Conservation (phyloP, 495 filamentous ascomycete genomes). For the Tuber indicum region DNA sequence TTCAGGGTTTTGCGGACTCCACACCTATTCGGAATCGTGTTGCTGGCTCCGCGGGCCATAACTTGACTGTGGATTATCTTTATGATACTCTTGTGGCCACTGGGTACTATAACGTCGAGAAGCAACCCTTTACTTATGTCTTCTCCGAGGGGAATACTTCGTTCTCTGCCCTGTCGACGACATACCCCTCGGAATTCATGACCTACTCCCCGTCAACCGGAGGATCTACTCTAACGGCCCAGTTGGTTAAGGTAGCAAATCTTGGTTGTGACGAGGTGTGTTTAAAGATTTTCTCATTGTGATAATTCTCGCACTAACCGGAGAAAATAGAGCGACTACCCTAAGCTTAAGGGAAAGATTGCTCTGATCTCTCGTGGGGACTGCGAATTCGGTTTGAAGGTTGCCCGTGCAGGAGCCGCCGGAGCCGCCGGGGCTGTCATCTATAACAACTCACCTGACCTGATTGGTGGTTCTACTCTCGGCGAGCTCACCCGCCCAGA, state of each 20-base stretch:
- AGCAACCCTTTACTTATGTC: constrained; percentile 52
- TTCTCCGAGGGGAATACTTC: constrained; percentile 44
- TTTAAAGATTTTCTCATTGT: constrained; percentile 1
- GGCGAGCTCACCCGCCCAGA: constrained; percentile 48
- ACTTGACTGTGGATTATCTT: constrained; percentile 58
- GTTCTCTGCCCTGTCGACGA: constrained; percentile 40
- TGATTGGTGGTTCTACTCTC: constrained; percentile 52
- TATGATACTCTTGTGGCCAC: constrained; percentile 46
- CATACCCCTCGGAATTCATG: constrained; percentile 42
- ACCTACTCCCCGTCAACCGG: constrained; percentile 49
- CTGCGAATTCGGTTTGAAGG: constrained; percentile 58
- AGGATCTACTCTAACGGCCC: constrained; percentile 11
- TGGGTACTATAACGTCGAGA: constrained; percentile 57
- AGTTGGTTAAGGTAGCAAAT: constrained; percentile 8
- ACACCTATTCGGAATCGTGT: constrained; percentile 51
- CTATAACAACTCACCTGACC: constrained; percentile 59
- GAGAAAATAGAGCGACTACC: constrained; percentile 50
- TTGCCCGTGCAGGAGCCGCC: constrained; percentile 53
- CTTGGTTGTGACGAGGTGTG: constrained; percentile 19
- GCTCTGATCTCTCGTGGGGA: constrained; percentile 58
- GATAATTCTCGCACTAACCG: neutral
- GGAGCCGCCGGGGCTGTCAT: constrained; percentile 56
- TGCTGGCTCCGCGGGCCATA: constrained; percentile 57
- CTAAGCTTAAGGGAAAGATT: constrained; percentile 52
- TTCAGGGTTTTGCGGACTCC: constrained; percentile 46